Evolutionary conservation across 129 eudicot species (phyloP), one percentile per base, ranked within the genome.

Genomic region (Heracleum sosnowskyi): DNA sequence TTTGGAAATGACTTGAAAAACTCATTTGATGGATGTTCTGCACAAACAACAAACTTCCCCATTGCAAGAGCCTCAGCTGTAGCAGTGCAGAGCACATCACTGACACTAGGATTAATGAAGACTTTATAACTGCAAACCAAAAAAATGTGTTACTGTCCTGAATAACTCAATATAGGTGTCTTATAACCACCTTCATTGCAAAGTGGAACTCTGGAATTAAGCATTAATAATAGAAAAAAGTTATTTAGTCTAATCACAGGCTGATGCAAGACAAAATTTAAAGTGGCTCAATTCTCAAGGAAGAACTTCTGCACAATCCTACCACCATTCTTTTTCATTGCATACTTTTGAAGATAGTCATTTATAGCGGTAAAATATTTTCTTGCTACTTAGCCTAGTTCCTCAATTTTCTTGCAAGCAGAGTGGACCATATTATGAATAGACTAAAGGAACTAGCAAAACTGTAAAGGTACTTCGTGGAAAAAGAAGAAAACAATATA

Each of bases 31-130:
- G 99, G 97, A 85, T 95, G 99, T 60, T 95, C 91, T 2, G 99
- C 97, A 74, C 97, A 92, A 44, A 95, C 94, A 6, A 95, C 99
- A 73, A 95, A 92, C 82, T 95, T 95, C 15, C 99, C 99, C 99
- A 95, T 95, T 40, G 97, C 99, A 13, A 95, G 93, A 2, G 99
- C 99, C 82, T 95, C 99, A 0, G 99, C 99, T 63, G 99, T 95
- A 26, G 99, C 99, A 2, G 99, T 95, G 88, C 99, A 95, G 62
- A 95, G 95, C 20, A 95, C 99, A 63, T 95, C 99, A 70, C 99
- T 95, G 24, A 95, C 83, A 63, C 99, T 95, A 22, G 99, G 99
- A 73, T 95, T 95, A 83, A 95, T 82, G 77, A 95, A 95, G 70
- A 95, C 87, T 81, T 95, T 95, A 86, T 95, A 95, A 29, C 98